phyloP scores from a whole-genome alignment of 2,329 filamentous ascomycete species.

The Venturia pyrina region DNA sequence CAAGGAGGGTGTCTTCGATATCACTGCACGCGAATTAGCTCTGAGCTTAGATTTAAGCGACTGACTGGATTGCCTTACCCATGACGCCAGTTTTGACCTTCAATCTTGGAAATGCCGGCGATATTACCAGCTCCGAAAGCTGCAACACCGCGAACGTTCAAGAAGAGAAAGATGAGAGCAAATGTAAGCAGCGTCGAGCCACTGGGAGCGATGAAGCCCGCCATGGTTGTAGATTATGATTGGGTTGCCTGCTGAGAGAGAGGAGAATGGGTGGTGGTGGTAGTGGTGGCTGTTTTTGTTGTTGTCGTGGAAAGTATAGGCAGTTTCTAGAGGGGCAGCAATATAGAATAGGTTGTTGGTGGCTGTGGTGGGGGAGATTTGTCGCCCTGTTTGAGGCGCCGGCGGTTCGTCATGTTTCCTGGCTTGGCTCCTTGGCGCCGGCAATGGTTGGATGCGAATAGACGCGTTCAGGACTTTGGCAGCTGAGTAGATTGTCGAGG shows the following conservation, averaged over 20 bases:
- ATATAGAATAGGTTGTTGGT: neutral
- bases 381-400: neutral
- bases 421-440: neutral
- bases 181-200: neutral
- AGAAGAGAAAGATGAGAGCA: neutral
- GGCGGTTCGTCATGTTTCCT: neutral
- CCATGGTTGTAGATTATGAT: slow-evolving; percentile 2
- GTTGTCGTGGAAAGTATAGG: neutral
- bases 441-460: neutral
- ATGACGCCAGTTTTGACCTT: slow-evolving; percentile 64
- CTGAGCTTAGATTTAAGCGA: neutral
- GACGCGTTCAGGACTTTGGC: neutral
- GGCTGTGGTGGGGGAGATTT: neutral
- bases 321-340: neutral
- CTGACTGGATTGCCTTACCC: slow-evolving; percentile 17
- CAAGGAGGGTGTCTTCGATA: slow-evolving; percentile 82
- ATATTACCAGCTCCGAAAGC: slow-evolving; percentile 89
- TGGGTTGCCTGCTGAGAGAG: neutral
- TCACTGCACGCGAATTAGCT: slow-evolving; percentile 36
- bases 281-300: neutral
- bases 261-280: neutral
- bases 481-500: neutral
- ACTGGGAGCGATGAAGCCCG: slow-evolving; percentile 4
- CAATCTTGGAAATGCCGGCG: slow-evolving; percentile 66
- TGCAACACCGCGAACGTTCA: slow-evolving; percentile 32